These are phyloP conservation scores for Sophora flavescens DNA, from an alignment of 306 rosid species.

Conservation along the genomic window DNA sequence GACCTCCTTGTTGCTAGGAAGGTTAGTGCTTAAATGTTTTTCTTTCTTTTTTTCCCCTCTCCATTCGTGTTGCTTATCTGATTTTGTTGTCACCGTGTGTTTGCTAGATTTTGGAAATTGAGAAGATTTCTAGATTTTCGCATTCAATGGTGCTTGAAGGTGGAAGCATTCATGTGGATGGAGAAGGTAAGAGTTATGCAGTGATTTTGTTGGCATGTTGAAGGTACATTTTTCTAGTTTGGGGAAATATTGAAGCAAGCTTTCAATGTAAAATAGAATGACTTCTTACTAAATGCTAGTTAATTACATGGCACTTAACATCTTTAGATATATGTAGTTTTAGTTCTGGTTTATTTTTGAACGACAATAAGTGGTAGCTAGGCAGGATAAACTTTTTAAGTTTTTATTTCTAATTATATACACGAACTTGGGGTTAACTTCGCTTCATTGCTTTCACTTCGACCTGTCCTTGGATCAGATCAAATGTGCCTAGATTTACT, in stretches of 20 bases:
- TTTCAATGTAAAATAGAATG: constrained; percentile 2
- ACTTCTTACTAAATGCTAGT: constrained; percentile 7
- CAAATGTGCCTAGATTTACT: constrained; percentile 1
- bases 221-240: background rate
- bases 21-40: constrained; percentile 53
- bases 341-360: constrained; percentile 19
- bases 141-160: constrained; percentile 87
- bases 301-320: background rate
- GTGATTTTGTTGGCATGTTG: constrained; percentile 18
- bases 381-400: background rate
- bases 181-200: constrained; percentile 72
- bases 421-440: constrained; percentile 10
- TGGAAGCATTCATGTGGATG: constrained; percentile 99
- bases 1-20: constrained; percentile 74
- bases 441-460: constrained; percentile 16
- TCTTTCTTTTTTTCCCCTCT: too few relatives aligned
- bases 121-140: constrained; percentile 78
- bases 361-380: constrained; percentile 9
- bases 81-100: constrained; percentile 35
- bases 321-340: constrained; percentile 28
- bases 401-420: constrained; percentile 28
- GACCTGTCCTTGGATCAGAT: constrained; percentile 14
- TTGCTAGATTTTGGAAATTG: constrained; percentile 74
- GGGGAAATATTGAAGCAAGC: constrained; percentile 8
- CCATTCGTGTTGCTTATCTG: constrained; percentile 11